phyloP scores from a whole-genome alignment of 352 stramenopile species.

The Pythium chondricola region DNA sequence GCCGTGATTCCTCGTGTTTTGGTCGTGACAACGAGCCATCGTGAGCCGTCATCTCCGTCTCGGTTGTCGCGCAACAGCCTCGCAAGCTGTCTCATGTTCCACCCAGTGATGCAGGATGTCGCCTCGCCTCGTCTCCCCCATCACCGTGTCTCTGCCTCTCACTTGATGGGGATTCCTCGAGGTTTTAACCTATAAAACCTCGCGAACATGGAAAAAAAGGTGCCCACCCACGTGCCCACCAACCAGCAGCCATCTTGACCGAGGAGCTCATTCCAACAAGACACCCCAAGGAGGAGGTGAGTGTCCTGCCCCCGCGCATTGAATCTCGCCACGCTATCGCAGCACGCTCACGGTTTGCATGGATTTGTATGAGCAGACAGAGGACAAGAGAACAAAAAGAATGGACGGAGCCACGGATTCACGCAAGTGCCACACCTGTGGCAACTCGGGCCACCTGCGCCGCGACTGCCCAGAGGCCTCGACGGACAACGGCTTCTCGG shows the following conservation, averaged over 20 bases:
- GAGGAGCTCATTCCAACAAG: background rate
- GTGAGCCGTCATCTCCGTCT: background rate
- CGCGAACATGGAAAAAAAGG: background rate
- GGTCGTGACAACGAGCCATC: too few relatives aligned
- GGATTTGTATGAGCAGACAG: too few relatives aligned
- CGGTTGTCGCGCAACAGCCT: constrained; percentile 2
- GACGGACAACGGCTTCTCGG: constrained; percentile 27
- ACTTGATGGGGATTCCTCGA: too few relatives aligned
- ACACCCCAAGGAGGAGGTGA: background rate
- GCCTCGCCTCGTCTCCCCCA: background rate
- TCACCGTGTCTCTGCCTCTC: constrained; percentile 13
- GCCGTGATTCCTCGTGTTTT: too few relatives aligned
- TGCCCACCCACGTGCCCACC: background rate
- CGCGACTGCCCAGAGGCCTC: constrained; percentile 67
- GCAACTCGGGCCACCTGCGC: constrained; percentile 61
- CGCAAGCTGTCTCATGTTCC: too few relatives aligned
- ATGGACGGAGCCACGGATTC: constrained; percentile 37
- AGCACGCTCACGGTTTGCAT: too few relatives aligned
- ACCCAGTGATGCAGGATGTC: too few relatives aligned
- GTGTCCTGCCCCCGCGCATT: too few relatives aligned
- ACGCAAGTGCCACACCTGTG: constrained; percentile 81
- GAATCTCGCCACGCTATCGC: too few relatives aligned
- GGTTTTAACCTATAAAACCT: constrained; percentile 16
- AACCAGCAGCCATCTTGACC: background rate
- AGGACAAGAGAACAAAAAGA: background rate